Percentiles rank a stretch among this genome's conserved stretches.
These are phyloP conservation scores for Globisporangium paroecandrum DNA, from an alignment of 352 stramenopile genomes.

Conservation along the genomic window DNA sequence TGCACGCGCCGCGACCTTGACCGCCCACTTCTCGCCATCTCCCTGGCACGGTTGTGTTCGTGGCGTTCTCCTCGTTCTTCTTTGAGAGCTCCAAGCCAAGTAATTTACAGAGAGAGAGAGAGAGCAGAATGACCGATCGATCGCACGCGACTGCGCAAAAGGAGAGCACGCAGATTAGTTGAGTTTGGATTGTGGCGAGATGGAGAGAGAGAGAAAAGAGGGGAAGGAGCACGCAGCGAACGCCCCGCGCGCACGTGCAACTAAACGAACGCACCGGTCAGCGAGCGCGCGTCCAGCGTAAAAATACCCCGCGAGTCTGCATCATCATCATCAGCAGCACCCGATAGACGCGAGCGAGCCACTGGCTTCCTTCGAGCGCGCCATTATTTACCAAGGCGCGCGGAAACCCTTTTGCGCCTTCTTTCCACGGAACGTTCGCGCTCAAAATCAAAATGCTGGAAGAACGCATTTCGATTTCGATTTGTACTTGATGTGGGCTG, in stretches of 20 bases:
- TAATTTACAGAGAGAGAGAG: neutral
- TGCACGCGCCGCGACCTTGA: neutral
- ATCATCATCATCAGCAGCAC: neutral
- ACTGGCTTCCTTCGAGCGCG: neutral
- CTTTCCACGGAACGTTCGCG: conserved; percentile 8
- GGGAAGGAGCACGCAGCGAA: neutral
- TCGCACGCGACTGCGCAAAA: neutral
- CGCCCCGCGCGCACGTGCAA: neutral
- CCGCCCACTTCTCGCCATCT: neutral
- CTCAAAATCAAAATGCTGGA: too few relatives aligned
- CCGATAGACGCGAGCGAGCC: neutral
- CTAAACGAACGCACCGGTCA: neutral
- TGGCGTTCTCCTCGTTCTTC: neutral
- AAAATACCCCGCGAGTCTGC: neutral
- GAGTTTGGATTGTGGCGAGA: neutral
- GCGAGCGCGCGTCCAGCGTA: neutral
- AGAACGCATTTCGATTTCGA: too few relatives aligned
- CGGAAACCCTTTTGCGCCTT: neutral
- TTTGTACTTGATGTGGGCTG: too few relatives aligned
- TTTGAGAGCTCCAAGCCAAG: neutral
- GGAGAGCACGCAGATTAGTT: neutral
- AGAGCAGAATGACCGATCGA: neutral
- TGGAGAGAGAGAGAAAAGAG: neutral
- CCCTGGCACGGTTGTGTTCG: neutral
- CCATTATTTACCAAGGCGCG: neutral